Evolutionary conservation across 257 asterid species (phyloP), one percentile per base, ranked within the genome.

Genomic region (Voacanga thouarsii): DNA sequence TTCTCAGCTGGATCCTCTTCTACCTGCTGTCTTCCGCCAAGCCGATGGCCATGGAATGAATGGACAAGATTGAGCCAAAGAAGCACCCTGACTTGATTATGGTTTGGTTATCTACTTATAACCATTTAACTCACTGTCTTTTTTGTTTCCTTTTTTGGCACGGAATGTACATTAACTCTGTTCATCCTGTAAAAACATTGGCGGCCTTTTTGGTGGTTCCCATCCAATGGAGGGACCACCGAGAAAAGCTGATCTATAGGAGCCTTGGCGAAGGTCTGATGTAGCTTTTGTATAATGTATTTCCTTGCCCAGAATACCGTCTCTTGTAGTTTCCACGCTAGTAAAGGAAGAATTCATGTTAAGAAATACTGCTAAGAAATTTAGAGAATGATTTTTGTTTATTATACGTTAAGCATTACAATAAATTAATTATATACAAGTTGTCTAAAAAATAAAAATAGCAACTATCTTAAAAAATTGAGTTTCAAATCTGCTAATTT

Each of bases 41-140:
- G 53, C 12, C 16, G 24, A 21, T 67, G 41, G 23, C 66, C 10
- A 15, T 12, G 53, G 51, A 63, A 33, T 24, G 14, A 63, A 19
- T 43, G 45, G 15, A 11, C n/a, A 63, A 71, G 26, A 56, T 78
- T 43, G 71, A 24, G 63, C 72, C 26, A 24, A 41, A 67, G 72
- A 21, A 67, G 16, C 43, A 18, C 28, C 26, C 53, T 21, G 73
- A 24, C 30, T 39, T 67, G 51, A 5, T 67, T 39, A 21, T 44
- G 73, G 47, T 18, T 39, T 67, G 51, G 5, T 67, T 39, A 9
- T 44, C 18, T 41, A 8, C 49, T 19, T 16, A 16, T 33, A 16
- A 19, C 6, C 50, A 21, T 0, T 68, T 26, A 19, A 41, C 23
- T 41, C n/a, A 33, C 37, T 21, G 4, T 41, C n/a, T n/a, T 41